Conservation (phyloP, 208 protist genomes). For the Vickermania ingenoplastis region DNA sequence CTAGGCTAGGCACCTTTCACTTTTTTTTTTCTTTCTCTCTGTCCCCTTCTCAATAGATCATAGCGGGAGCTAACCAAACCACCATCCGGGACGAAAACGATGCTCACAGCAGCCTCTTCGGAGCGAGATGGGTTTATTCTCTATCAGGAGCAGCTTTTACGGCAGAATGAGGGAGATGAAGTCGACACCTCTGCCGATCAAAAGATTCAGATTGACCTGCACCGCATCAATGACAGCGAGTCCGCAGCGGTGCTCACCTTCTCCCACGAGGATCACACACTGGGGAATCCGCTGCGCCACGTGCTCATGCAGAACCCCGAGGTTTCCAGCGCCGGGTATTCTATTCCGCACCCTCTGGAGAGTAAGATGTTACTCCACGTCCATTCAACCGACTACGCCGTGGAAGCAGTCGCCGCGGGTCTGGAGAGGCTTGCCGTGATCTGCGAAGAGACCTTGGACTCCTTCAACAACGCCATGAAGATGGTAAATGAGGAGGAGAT, state of each 20-base stretch:
- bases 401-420: conserved; percentile 69
- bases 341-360: conserved; percentile 91
- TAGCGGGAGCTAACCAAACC: no score
- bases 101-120: neutral
- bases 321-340: conserved; percentile 84
- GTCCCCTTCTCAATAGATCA: no score
- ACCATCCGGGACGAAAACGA: neutral
- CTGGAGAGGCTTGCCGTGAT: conserved; percentile 72
- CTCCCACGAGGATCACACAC: conserved; percentile 88
- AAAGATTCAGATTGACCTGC: conserved; percentile 81
- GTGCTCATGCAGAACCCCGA: conserved; percentile 88
- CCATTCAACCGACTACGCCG: conserved; percentile 81
- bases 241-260: conserved; percentile 76
- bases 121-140: conserved; percentile 68
- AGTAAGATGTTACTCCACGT: conserved; percentile 90
- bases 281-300: conserved; percentile 88
- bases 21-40: no score
- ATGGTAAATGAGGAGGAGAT: no score
- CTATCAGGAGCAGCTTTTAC: conserved; percentile 81
- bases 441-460: conserved; percentile 65
- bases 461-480: conserved; percentile 65
- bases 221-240: conserved; percentile 66
- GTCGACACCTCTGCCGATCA: conserved; percentile 86
- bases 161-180: conserved; percentile 83
- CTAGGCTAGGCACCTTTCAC: no score